Conservation (phyloP, 495 filamentous ascomycete species). For the Pyrenula aspistea region DNA sequence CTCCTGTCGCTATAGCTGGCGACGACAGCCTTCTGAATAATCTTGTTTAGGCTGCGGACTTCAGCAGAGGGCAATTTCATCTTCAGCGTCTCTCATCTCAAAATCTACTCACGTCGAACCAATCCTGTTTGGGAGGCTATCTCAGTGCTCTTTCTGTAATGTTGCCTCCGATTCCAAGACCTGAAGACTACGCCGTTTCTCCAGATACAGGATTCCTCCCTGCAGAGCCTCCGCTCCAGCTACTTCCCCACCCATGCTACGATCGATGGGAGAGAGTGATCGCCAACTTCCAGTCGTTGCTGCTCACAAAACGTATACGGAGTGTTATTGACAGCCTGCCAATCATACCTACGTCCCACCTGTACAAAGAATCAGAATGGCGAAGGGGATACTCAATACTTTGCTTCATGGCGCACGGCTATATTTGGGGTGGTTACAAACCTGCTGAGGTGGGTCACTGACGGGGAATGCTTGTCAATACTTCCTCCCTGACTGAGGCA, state of each 20-base stretch:
- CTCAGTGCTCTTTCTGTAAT: no score
- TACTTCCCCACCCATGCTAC: slow-evolving; percentile 81
- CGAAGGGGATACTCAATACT: slow-evolving; percentile 79
- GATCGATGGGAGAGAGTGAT: slow-evolving; percentile 80
- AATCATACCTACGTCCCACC: slow-evolving; percentile 63
- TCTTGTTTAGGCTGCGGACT: no score
- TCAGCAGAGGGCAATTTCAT: no score
- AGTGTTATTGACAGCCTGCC: slow-evolving; percentile 67
- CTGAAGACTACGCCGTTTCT: slow-evolving; percentile 81
- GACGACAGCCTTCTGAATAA: no score
- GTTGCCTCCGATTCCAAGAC: slow-evolving; percentile 69
- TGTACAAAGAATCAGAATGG: slow-evolving; percentile 81
- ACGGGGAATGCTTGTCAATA: background rate
- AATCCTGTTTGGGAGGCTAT: no score
- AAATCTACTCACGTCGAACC: no score
- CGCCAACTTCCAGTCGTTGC: slow-evolving; percentile 73
- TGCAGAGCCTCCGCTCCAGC: slow-evolving; percentile 61
- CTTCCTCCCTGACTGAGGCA: background rate
- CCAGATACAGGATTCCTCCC: slow-evolving; percentile 81
- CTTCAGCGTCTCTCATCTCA: no score
- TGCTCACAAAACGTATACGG: slow-evolving; percentile 71
- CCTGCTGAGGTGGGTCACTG: slow-evolving; percentile 53
- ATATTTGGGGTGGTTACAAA: slow-evolving; percentile 85
- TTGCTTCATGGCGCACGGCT: slow-evolving; percentile 80
- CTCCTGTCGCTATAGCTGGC: no score